Evolutionary conservation across 352 stramenopile genomes (phyloP).

Genomic region (Phytophthora cactorum): DNA sequence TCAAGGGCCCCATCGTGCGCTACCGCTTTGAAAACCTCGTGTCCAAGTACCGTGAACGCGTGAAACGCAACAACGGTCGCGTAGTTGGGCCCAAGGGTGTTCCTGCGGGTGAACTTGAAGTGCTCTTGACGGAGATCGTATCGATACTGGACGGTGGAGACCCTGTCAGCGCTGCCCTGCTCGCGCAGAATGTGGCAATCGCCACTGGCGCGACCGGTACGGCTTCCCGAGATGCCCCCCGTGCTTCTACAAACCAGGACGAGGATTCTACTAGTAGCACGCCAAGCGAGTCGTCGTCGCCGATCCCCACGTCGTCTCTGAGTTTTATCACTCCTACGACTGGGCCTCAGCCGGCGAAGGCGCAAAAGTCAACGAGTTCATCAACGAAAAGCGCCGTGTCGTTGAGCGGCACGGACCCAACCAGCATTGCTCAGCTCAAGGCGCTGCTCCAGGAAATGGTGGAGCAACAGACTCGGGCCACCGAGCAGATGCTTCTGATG

Average conservation of each 20-base stretch:
- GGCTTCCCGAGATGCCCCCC: conserved; percentile 3
- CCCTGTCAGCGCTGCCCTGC: conserved; percentile 24
- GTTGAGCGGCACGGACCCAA: conserved; percentile 15
- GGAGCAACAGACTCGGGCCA: conserved; percentile 32
- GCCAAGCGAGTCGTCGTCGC: conserved; percentile 28
- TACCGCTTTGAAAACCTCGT: conserved; percentile 47
- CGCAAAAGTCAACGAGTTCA: neutral
- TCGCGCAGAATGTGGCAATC: conserved; percentile 35
- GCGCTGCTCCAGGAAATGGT: conserved; percentile 35
- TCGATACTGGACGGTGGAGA: conserved; percentile 37
- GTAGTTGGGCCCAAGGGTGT: conserved; percentile 34
- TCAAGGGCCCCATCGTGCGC: conserved; percentile 42
- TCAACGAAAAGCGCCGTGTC: conserved; percentile 4
- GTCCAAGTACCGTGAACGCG: conserved; percentile 39
- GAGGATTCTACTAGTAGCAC: conserved; percentile 22
- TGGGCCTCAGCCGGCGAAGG: neutral
- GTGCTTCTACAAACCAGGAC: conserved; percentile 18
- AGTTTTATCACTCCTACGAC: conserved; percentile 25
- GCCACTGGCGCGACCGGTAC: conserved; percentile 17
- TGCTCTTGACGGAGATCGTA: conserved; percentile 43
- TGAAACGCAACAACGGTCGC: conserved; percentile 39
- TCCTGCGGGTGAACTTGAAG: conserved; percentile 40
- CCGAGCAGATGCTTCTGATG: conserved; percentile 34
- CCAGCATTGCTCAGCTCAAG: conserved; percentile 35
- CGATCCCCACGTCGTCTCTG: conserved; percentile 5